phyloP scores from a whole-genome alignment of 371 early-diverging fungal genomes.

The Mucor mucedo region DNA sequence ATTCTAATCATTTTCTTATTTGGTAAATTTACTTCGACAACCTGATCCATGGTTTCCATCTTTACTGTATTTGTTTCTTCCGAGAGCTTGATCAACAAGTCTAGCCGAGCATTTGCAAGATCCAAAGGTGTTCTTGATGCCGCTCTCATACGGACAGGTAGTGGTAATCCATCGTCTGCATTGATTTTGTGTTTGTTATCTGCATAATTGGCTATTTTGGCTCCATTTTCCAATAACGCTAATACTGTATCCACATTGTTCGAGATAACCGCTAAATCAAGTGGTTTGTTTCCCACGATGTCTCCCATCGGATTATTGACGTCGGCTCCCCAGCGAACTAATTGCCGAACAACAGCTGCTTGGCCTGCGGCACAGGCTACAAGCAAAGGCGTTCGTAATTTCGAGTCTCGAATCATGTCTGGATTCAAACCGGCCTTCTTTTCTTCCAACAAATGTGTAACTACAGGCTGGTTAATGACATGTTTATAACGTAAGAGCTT shows the following conservation, averaged over 20 bases:
- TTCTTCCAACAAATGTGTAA: conserved; percentile 33
- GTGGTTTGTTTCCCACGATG: conserved; percentile 52
- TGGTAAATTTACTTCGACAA: conserved; percentile 23
- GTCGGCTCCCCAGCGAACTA: conserved; percentile 48
- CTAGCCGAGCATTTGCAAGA: conserved; percentile 46
- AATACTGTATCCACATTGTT: conserved; percentile 52
- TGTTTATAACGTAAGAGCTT: background rate
- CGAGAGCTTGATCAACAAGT: conserved; percentile 35
- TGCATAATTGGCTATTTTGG: background rate
- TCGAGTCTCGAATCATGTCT: conserved; percentile 51
- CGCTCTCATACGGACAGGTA: conserved; percentile 20
- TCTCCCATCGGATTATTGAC: conserved; percentile 55
- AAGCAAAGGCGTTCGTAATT: conserved; percentile 49
- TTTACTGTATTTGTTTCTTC: conserved; percentile 2
- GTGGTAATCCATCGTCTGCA: conserved; percentile 17
- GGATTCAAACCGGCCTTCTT: conserved; percentile 39
- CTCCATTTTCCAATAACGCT: conserved; percentile 46
- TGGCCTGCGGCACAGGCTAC: conserved; percentile 55
- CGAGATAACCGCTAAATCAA: conserved; percentile 53
- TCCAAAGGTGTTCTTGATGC: conserved; percentile 38
- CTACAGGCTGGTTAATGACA: conserved; percentile 14
- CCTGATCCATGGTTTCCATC: conserved; percentile 28
- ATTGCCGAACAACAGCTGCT: conserved; percentile 37
- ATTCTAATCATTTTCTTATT: background rate
- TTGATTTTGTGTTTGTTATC: background rate